Percentiles rank a stretch among this genome's conserved stretches.
These are phyloP conservation scores for Babesia bigemina DNA, from an alignment of 169 alveolate genomes.

Conservation along the genomic window DNA sequence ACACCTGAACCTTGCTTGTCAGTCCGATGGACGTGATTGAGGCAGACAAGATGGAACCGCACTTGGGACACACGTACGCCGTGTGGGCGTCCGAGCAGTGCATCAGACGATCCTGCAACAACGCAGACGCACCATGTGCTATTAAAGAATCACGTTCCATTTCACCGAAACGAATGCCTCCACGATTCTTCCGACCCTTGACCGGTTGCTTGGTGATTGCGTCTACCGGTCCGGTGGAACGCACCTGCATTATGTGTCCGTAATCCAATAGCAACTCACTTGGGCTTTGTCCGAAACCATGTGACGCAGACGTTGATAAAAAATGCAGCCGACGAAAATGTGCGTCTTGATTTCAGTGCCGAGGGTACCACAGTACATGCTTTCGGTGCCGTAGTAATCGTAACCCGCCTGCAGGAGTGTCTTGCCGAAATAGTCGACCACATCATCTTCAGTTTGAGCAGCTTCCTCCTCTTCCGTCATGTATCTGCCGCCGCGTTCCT, in stretches of 20 bases:
- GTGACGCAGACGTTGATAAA: conserved; percentile 99
- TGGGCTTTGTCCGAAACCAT: conserved; percentile 98
- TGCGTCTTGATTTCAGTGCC: conserved; percentile 97
- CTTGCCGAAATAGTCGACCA: conserved; percentile 66
- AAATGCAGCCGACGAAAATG: conserved; percentile 97
- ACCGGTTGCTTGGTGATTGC: conserved; percentile 98
- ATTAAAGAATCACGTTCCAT: conserved; percentile 99
- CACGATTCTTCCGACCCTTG: conserved; percentile 98
- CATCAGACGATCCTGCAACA: conserved; percentile 96
- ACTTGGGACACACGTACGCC: conserved; percentile 96
- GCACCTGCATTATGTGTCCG: conserved; percentile 77
- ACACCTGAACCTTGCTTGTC: conserved; percentile 53
- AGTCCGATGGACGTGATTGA: conserved; percentile 73
- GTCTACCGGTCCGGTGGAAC: conserved; percentile 99
- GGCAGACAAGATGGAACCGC: conserved; percentile 96
- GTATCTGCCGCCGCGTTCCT: conserved; percentile 42
- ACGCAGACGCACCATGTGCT: conserved; percentile 98
- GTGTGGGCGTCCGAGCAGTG: conserved; percentile 97
- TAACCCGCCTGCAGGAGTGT: conserved; percentile 79
- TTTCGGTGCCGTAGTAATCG: conserved; percentile 98
- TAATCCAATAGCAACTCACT: conserved; percentile 72
- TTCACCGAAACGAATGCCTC: conserved; percentile 99
- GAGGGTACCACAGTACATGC: conserved; percentile 95
- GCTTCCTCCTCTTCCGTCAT: conserved; percentile 59
- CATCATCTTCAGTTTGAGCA: conserved; percentile 47